Percentiles rank a stretch among this genome's conserved stretches.
These are phyloP conservation scores for Cylindrotheca fusiformis DNA, from an alignment of 108 stramenopile species.

Conservation along the genomic window DNA sequence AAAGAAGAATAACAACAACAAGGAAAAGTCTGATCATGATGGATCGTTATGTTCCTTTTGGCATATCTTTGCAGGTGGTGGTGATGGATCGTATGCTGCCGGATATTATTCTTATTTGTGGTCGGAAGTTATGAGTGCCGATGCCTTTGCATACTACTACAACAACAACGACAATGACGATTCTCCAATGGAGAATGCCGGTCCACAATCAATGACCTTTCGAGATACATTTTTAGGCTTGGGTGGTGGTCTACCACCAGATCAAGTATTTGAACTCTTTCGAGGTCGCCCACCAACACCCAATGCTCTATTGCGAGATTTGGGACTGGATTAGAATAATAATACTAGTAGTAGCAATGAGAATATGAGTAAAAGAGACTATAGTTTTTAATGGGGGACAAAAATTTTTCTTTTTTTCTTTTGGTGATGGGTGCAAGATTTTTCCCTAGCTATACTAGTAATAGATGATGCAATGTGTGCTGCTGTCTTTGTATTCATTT, in stretches of 20 bases:
- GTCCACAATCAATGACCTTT: slow-evolving; percentile 38
- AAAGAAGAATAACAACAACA: too few species aligned
- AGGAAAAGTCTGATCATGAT: too few species aligned
- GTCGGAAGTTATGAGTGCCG: slow-evolving; percentile 67
- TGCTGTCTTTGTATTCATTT: too few species aligned
- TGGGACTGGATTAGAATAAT: too few species aligned
- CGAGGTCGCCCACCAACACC: slow-evolving; percentile 55
- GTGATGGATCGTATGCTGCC: too few species aligned
- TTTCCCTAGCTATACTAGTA: too few species aligned
- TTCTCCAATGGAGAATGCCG: slow-evolving; percentile 1
- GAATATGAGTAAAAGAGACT: too few species aligned
- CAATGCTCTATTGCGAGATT: slow-evolving; percentile 47
- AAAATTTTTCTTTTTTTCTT: too few species aligned
- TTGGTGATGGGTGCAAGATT: too few species aligned
- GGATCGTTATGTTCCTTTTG: background rate
- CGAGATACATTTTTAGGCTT: slow-evolving; percentile 39
- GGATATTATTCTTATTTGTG: slow-evolving; percentile 59
- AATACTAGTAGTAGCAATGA: too few species aligned
- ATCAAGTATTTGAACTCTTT: slow-evolving; percentile 56
- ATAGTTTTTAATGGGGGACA: too few species aligned
- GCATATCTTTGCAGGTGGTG: slow-evolving; percentile 41
- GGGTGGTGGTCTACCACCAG: slow-evolving; percentile 36
- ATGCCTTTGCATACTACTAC: slow-evolving; percentile 72
- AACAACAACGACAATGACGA: slow-evolving; percentile 49
- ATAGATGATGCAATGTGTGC: too few species aligned